Percentiles rank a stretch among this genome's conserved stretches.
Conservation (phyloP, 257 asterid genomes). For the Linaria vulgaris region DNA sequence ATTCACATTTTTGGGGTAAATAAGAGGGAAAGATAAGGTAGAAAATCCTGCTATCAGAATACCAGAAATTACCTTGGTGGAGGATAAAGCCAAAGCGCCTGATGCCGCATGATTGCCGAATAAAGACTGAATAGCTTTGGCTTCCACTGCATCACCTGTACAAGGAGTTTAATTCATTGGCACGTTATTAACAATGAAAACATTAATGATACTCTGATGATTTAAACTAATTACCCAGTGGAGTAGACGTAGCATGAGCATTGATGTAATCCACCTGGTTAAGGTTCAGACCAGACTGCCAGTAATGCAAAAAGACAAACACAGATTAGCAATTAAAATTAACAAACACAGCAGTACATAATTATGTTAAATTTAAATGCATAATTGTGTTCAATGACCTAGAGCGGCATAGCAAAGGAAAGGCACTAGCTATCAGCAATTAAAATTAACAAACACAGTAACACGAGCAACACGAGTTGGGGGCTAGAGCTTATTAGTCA, state of each 20-base stretch:
- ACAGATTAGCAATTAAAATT: too few relatives aligned
- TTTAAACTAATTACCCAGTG: constrained; percentile 60
- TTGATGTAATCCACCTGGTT: constrained; percentile 86
- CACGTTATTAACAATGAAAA: too few relatives aligned
- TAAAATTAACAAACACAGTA: too few relatives aligned
- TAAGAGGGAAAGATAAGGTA: background rate
- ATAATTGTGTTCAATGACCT: too few relatives aligned
- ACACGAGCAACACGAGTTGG: too few relatives aligned
- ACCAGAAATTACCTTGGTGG: constrained; percentile 81
- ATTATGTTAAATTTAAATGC: too few relatives aligned
- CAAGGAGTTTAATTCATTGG: constrained; percentile 24
- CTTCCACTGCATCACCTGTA: constrained; percentile 93
- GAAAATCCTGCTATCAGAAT: background rate
- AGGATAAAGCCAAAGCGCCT: constrained; percentile 71
- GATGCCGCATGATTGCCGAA: constrained; percentile 69
- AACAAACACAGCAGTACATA: too few relatives aligned
- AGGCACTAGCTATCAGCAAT: too few relatives aligned
- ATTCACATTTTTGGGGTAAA: background rate
- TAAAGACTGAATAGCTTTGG: constrained; percentile 72
- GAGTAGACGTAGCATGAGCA: constrained; percentile 98
- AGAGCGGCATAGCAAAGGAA: too few relatives aligned
- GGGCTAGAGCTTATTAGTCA: too few relatives aligned
- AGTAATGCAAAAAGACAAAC: constrained; percentile 20
- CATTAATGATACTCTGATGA: constrained; percentile 7
- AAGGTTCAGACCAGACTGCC: constrained; percentile 82